phyloP scores from a whole-genome alignment of 2,329 filamentous ascomycete genomes.

The Aureobasidium sp. region DNA sequence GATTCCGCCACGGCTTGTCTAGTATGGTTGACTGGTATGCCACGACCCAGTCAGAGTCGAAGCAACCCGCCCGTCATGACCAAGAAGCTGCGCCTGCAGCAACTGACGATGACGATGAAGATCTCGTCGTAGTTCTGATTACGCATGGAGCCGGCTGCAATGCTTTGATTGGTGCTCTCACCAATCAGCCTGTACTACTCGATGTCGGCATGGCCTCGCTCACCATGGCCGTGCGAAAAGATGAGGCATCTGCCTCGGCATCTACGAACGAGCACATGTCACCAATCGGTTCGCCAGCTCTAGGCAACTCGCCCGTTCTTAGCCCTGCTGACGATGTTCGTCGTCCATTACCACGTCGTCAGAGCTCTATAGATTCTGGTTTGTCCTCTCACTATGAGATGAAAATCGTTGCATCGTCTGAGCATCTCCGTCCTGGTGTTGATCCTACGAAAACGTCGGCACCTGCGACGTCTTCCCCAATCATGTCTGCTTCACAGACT shows the following conservation, averaged over 20 bases:
- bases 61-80: constrained; percentile 35
- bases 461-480: constrained; percentile 22
- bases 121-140: constrained; percentile 77
- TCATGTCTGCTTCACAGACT: constrained; percentile 20
- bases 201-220: constrained; percentile 86
- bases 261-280: background rate
- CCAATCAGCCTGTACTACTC: constrained; percentile 81
- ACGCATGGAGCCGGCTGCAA: constrained; percentile 96
- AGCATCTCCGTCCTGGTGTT: constrained; percentile 55
- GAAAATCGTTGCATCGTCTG: constrained; percentile 63
- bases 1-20: constrained; percentile 73
- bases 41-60: constrained; percentile 23
- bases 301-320: background rate
- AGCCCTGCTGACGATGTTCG: background rate
- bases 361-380: constrained; percentile 35
- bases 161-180: constrained; percentile 84
- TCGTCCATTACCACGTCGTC: constrained; percentile 25
- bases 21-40: constrained; percentile 78
- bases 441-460: constrained; percentile 31
- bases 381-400: constrained; percentile 61
- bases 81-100: constrained; percentile 25
- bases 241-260: constrained; percentile 21
- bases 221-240: constrained; percentile 70
- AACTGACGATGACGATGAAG: constrained; percentile 45
- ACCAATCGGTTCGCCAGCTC: background rate